Evolutionary conservation across 2,329 filamentous ascomycete species (phyloP), one percentile per base, ranked within the genome.

Genomic region (Tricladium varicosporioides): DNA sequence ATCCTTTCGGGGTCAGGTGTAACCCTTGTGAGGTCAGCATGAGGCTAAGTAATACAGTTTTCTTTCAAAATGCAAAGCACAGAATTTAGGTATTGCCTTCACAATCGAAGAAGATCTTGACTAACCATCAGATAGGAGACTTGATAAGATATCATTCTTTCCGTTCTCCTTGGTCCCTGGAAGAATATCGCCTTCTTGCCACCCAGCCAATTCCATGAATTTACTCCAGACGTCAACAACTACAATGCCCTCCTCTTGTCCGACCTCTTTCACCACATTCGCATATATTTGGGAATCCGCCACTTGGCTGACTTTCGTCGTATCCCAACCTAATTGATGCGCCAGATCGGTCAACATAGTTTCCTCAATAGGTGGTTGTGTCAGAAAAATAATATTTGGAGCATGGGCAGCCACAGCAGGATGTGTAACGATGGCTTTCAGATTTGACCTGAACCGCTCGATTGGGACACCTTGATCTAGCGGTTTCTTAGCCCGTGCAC

Each of bases 291-390:
- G 36, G 31, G 33, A 15, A 19, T 22, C 48, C 5, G 33, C 16
- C 11, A 33, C 48, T 19, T 42, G 9, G 16, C 33, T 15, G 15
- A 10, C 32, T 40, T 40, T 14, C 48, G 19, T 16, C 16, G 16
- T 9, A 16, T 42, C 15, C 48, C 48, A 31, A 9, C 16, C 33
- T 5, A 15, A 15, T 14, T 40, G 15, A 15, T 32, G 31, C 8
- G 15, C 15, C 14, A 8, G 5, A 16, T n/a, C 19, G 11, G 19
- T 32, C 10, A 36, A 8, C 44, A 53, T 36, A 60, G 65, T 59
- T 70, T 64, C 86, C 65, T 95, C 88, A 45, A 94, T 73, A 0
- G 92, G 92, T 1, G 92, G 89, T 18, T 92, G 91, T 0, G 90
- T 87, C 47, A 96, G 78, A 8, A 97, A 76, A 46, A 96, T 78